A percentile compares a stretch with the other conserved stretches of the same genome.
These are phyloP conservation scores for Peronospora farinosa DNA, from an alignment of 352 stramenopile species.

Conservation along the genomic window DNA sequence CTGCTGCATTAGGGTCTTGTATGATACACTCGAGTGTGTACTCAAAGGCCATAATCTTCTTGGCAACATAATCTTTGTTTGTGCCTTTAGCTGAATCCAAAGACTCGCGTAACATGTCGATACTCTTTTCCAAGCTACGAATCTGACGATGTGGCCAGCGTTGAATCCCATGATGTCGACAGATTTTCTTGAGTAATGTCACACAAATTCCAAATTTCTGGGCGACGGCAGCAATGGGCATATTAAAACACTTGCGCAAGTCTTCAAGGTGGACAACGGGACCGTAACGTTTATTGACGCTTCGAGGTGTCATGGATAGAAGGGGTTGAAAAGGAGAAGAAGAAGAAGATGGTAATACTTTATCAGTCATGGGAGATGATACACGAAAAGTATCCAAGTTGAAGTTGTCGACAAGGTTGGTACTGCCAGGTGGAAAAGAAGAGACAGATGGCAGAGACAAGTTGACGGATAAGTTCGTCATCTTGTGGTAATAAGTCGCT, in stretches of 20 bases:
- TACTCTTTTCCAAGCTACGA: constrained; percentile 75
- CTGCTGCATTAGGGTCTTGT: constrained; percentile 69
- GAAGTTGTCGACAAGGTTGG: constrained; percentile 8
- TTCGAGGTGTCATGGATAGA: constrained; percentile 6
- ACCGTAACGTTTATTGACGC: constrained; percentile 48
- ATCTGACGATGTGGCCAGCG: constrained; percentile 82
- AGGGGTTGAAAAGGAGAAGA: neutral
- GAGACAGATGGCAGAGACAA: constrained; percentile 17
- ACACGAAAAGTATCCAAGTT: constrained; percentile 31
- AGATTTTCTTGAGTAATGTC: constrained; percentile 85
- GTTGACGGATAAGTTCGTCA: constrained; percentile 40
- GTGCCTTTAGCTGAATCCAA: constrained; percentile 62
- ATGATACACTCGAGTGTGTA: constrained; percentile 79
- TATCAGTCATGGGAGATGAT: constrained; percentile 48
- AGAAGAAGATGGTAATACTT: constrained; percentile 8
- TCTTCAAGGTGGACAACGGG: constrained; percentile 70
- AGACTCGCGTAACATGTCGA: constrained; percentile 73
- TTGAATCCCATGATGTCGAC: constrained; percentile 71
- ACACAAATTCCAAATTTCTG: constrained; percentile 82
- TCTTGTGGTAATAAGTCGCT: constrained; percentile 39
- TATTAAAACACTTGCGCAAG: constrained; percentile 76
- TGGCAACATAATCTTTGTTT: constrained; percentile 75
- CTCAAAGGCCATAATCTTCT: constrained; percentile 79
- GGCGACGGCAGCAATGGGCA: constrained; percentile 73
- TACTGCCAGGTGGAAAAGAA: constrained; percentile 5